Conservation (phyloP, 75 land plant species). For the Cryptomeria japonica region DNA sequence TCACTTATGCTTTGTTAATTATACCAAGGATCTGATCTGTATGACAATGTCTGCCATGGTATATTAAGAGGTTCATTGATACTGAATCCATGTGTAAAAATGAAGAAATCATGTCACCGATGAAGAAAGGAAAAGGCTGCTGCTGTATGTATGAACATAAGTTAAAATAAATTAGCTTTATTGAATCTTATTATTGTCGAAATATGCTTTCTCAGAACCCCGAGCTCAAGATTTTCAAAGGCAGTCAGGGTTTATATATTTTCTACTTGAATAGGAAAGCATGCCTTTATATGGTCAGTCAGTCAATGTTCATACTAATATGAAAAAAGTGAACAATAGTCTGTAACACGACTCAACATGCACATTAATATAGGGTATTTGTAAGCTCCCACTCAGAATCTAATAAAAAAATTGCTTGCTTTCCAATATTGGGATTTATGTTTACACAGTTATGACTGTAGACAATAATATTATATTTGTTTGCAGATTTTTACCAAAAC, state of each 20-base stretch:
- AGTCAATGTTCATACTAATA: no score
- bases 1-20: background rate
- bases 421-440: no score
- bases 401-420: no score
- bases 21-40: background rate
- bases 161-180: background rate
- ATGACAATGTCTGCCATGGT: background rate
- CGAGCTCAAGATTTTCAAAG: background rate
- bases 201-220: background rate
- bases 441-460: no score
- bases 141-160: background rate
- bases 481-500: no score
- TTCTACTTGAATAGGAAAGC: background rate
- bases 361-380: background rate
- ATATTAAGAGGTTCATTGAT: background rate
- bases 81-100: background rate
- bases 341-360: background rate
- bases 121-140: background rate
- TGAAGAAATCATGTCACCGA: background rate
- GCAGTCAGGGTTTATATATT: background rate
- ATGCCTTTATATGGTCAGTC: background rate
- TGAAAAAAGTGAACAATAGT: background rate
- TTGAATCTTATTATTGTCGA: background rate
- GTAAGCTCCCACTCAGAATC: no score
- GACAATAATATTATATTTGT: no score